Evolutionary conservation across 1,284 basidiomycete genomes (phyloP), one percentile per base, ranked within the genome.

Genomic region (Rhodotorula sp.): DNA sequence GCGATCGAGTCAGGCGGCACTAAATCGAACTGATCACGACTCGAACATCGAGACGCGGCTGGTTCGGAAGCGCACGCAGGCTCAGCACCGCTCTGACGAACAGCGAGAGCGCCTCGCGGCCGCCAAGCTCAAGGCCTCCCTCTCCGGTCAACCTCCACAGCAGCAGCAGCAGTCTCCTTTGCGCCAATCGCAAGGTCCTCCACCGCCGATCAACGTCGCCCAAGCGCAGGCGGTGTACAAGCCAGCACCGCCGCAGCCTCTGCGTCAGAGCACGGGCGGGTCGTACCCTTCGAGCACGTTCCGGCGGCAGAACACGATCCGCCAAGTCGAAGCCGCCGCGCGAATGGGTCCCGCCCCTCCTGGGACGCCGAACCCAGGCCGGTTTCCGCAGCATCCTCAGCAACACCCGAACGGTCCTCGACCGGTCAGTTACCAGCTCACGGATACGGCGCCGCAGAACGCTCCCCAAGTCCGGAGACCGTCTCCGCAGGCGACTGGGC

Each of bases 1-100:
- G 3, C 84, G 85, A 54, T 84, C 88, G 0, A 82, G 83, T 0
- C 85, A 88, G 0, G 84, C 85, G 48, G 79, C 86, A 0, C 83
- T 97, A 20, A 90, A 89, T 1, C 84, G 93, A 30, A 83, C 86
- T 59, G 89, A 95, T 71, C 92, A 96, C 82, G 87, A 94, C 73
- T 83, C 82, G 2, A 86, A 92, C 69, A 88, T 93, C 20, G 88
- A 93, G 77, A 83, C 82, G 53, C 92, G 89, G 73, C 86, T 97
- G 49, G 88, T 94, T 17, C 84, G 93, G 6, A 89, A 88, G 73
- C 87, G 91, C 22, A 95, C 93, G 0, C 87, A 89, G 76, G 93
- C 93, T 5, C 87, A 88, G 76, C 83, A 87, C 77, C 83, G 88
- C 72, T 81, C 79, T 79, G 69, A 80, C 78, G 77, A 80, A 78